A percentile compares a stretch with the other conserved stretches of the same genome.
These are phyloP conservation scores for Rhodotorula sp. DNA, from an alignment of 1,284 basidiomycete genomes.

Conservation along the genomic window DNA sequence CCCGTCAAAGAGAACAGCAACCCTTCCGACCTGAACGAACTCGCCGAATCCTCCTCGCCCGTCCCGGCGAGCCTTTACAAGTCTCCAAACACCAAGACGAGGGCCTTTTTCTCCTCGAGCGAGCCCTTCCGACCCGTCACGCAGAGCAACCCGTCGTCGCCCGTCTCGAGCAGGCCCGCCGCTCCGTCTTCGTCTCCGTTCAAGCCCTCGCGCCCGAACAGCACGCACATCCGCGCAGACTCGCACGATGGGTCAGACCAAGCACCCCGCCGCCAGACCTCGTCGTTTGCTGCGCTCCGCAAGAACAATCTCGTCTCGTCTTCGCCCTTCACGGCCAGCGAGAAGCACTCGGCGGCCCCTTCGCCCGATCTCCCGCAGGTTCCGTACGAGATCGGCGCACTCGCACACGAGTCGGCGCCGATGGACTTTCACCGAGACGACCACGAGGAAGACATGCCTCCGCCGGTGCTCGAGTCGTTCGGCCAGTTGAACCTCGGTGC, in stretches of 20 bases:
- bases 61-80: background rate
- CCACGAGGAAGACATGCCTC: background rate
- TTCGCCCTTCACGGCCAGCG: conserved; percentile 29
- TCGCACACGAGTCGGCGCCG: conserved; percentile 32
- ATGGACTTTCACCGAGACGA: conserved; percentile 1
- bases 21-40: conserved; percentile 25
- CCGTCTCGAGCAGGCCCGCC: background rate
- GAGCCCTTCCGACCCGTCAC: conserved; percentile 28
- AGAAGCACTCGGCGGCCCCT: conserved; percentile 5
- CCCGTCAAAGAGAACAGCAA: conserved; percentile 36
- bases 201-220: conserved; percentile 22
- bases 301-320: conserved; percentile 37
- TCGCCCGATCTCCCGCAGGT: conserved; percentile 32
- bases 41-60: conserved; percentile 1
- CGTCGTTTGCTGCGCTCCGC: conserved; percentile 27
- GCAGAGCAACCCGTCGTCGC: background rate
- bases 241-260: conserved; percentile 3
- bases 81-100: conserved; percentile 2
- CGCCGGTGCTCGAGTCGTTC: conserved; percentile 3
- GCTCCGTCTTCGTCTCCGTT: conserved; percentile 3
- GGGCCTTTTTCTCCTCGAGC: conserved; percentile 15
- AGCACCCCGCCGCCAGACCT: conserved; percentile 13
- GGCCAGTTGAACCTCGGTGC: background rate
- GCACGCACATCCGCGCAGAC: background rate
- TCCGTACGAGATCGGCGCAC: conserved; percentile 32